Base-by-base conservation (phyloP, 2,329 filamentous ascomycete genomes). In the Alternaria tenuissima region DNA sequence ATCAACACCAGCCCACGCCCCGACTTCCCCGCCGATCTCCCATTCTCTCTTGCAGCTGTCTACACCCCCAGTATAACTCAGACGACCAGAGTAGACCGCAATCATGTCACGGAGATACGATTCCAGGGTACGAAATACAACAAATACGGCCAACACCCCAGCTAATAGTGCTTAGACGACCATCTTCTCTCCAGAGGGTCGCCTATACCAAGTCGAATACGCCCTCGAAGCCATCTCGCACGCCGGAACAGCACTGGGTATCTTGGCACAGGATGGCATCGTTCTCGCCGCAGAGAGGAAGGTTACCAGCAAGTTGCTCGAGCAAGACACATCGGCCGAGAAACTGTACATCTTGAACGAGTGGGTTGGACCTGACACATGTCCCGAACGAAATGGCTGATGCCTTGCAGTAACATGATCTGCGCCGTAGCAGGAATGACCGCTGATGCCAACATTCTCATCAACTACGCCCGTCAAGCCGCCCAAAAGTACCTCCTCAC, bases 321-420 rank as follows among this genome's bases (percentile, higher is more conserved):
- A 99, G 86, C 96, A 99, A 84, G 95, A 99, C 83, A 99, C 96
- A 67, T 98, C 95, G 56, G 96, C 95, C 52, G 95, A 99, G 89
- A 99, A 99, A 89, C 92, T 99, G 72, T 99, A 99, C 83, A 97
- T 97, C 75, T 85, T 99, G 74, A 99, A 99, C 74, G 95, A 99
- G 94, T 97, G 85, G 65, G 91, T 76, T 32, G 24, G 39, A n/a
- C 36, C 5, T 16, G 16, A 7, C 41, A 12, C 14, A 16, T 26
- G 4, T 14, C 5, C 1, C 1, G 3, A 8, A 16, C 5, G 6
- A 9, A 2, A 2, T 6, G 12, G 39, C 68, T 71, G 44, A 74
- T 24, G 18, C 8, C 12, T 5, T 28, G 1, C 69, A 98, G 94
- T 84, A 99, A 99, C 86, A 99, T 99, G 96, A 98, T 99, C 82